phyloP scores from a whole-genome alignment of 2,329 filamentous ascomycete genomes.

The Zymoseptoria passerinii region DNA sequence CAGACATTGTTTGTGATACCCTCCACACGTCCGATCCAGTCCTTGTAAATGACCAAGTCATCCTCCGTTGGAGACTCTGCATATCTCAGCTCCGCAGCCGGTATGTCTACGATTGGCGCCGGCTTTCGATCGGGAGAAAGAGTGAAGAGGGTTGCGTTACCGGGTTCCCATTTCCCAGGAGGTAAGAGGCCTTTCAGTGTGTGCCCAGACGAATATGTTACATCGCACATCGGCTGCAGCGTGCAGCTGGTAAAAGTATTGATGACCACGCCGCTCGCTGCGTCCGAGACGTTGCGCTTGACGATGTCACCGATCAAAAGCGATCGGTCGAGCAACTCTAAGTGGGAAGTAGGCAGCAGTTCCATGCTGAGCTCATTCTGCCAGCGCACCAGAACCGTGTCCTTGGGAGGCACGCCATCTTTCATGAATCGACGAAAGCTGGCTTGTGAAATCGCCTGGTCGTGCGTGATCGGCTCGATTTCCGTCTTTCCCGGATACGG shows the following conservation, averaged over 20 bases:
- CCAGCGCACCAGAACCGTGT: constrained; percentile 45
- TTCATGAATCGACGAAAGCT: constrained; percentile 35
- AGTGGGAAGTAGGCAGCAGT: constrained; percentile 35
- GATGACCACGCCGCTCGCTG: constrained; percentile 48
- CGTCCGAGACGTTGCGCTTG: constrained; percentile 40
- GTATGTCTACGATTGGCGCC: constrained; percentile 20
- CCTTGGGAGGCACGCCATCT: constrained; percentile 42
- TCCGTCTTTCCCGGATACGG: constrained; percentile 34
- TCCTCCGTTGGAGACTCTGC: constrained; percentile 37
- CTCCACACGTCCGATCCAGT: constrained; percentile 49
- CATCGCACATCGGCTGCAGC: constrained; percentile 30
- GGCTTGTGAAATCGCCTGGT: constrained; percentile 26
- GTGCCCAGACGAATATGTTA: constrained; percentile 13
- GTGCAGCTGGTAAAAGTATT: constrained; percentile 40
- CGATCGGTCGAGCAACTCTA: constrained; percentile 47
- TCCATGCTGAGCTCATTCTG: constrained; percentile 35
- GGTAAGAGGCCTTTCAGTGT: constrained; percentile 20
- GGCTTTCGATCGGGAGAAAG: constrained; percentile 11
- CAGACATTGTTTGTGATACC: constrained; percentile 43
- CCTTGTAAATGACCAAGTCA: constrained; percentile 46
- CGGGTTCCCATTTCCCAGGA: constrained; percentile 7
- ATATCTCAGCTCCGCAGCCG: constrained; percentile 25
- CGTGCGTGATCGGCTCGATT: constrained; percentile 27
- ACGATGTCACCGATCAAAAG: constrained; percentile 49
- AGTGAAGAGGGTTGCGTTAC: constrained; percentile 8